Conservation (phyloP, 345 rosid species). For the Hevea brasiliensis region DNA sequence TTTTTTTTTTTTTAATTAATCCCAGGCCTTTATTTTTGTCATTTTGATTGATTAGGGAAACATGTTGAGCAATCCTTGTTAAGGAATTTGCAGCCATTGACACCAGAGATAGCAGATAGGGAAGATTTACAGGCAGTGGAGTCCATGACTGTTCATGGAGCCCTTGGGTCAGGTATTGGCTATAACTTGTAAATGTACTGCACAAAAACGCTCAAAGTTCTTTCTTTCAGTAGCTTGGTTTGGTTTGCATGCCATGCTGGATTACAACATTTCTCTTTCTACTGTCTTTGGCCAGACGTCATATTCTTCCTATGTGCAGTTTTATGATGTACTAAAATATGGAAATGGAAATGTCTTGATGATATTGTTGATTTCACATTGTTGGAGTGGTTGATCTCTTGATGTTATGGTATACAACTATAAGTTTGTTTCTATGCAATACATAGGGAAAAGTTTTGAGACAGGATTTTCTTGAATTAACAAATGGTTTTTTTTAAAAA, state of each 20-base stretch:
- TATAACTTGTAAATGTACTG: neutral
- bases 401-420: neutral
- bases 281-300: neutral
- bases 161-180: conserved; percentile 51
- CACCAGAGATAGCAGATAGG: conserved; percentile 62
- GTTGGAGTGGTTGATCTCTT: neutral
- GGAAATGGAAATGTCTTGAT: neutral
- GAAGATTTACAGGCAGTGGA: conserved; percentile 73
- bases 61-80: conserved; percentile 45
- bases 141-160: conserved; percentile 71
- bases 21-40: neutral
- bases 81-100: conserved; percentile 53
- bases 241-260: neutral
- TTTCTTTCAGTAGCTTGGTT: neutral
- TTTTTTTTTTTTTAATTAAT: neutral
- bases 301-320: neutral
- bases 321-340: neutral
- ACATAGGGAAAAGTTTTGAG: too few relatives aligned
- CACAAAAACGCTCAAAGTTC: neutral
- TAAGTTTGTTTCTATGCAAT: neutral
- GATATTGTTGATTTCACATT: neutral
- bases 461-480: neutral
- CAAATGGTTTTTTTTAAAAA: too few relatives aligned
- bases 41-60: conserved; percentile 37
- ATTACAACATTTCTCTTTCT: neutral